phyloP scores from a whole-genome alignment of 2,329 filamentous ascomycete genomes.

The Colletotrichum sansevieriae region DNA sequence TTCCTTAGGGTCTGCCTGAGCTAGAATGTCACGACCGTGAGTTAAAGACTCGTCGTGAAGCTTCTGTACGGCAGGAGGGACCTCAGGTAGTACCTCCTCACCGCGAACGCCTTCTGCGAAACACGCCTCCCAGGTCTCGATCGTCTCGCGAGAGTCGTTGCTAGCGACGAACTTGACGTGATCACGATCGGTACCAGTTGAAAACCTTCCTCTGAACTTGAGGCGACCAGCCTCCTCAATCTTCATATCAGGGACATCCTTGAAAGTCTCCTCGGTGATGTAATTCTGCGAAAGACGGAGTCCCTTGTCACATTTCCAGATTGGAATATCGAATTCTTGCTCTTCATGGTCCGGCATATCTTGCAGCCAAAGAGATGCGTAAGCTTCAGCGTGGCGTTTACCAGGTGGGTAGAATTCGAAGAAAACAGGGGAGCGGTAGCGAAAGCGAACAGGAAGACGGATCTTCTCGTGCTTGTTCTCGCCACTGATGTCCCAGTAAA shows the following conservation, averaged over 20 bases:
- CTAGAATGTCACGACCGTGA: slow-evolving; percentile 84
- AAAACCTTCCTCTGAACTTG: slow-evolving; percentile 85
- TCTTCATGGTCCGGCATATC: slow-evolving; percentile 86
- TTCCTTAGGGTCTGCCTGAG: slow-evolving; percentile 77
- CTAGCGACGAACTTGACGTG: slow-evolving; percentile 87
- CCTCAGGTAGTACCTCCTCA: slow-evolving; percentile 77
- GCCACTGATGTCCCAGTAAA: slow-evolving; percentile 64
- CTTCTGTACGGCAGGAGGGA: slow-evolving; percentile 78
- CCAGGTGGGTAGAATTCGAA: slow-evolving; percentile 83
- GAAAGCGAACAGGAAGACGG: slow-evolving; percentile 87
- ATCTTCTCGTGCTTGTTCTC: slow-evolving; percentile 60
- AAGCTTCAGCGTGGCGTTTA: slow-evolving; percentile 79
- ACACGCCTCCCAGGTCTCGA: slow-evolving; percentile 95
- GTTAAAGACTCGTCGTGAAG: slow-evolving; percentile 86
- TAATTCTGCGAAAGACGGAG: slow-evolving; percentile 90
- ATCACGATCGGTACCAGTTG: slow-evolving; percentile 88
- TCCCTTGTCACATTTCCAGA: slow-evolving; percentile 85
- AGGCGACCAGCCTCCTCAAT: slow-evolving; percentile 85
- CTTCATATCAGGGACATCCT: slow-evolving; percentile 78
- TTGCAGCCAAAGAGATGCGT: slow-evolving; percentile 87
- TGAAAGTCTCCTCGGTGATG: slow-evolving; percentile 83
- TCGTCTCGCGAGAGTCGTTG: slow-evolving; percentile 92
- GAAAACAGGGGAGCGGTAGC: slow-evolving; percentile 90
- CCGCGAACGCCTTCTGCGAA: slow-evolving; percentile 86
- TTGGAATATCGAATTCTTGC: slow-evolving; percentile 84